These are phyloP conservation scores for Hypoxylon sp. DNA, from an alignment of 2,329 filamentous ascomycete species.

Conservation along the genomic window DNA sequence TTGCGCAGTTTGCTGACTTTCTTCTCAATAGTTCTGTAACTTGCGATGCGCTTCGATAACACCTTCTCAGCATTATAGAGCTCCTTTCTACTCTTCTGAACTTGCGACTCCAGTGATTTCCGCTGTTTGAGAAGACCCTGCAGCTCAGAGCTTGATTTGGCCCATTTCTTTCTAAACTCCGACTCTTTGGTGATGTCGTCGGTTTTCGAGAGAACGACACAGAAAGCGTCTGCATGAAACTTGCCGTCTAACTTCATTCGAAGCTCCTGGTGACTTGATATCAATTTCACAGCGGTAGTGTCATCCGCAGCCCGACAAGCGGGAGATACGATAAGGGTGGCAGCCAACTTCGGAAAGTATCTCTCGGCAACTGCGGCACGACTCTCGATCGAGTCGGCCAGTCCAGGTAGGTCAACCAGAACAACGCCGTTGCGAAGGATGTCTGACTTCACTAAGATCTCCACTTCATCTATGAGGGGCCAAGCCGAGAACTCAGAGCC, in stretches of 20 bases:
- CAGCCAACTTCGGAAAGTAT: constrained; percentile 13
- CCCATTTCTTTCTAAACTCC: constrained; percentile 4
- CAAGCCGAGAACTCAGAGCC: constrained; percentile 12
- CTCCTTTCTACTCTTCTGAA: not conserved
- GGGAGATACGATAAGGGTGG: constrained; percentile 16
- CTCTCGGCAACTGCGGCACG: constrained; percentile 11
- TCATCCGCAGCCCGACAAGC: constrained; percentile 18
- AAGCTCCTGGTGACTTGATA: constrained; percentile 14
- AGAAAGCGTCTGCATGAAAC: constrained; percentile 10
- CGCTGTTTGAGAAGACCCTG: constrained; percentile 1
- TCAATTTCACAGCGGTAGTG: constrained; percentile 7
- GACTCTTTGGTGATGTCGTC: constrained; percentile 1
- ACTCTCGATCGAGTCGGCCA: constrained; percentile 17
- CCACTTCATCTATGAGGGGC: constrained; percentile 10
- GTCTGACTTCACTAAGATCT: constrained; percentile 16
- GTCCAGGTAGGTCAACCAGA: constrained; percentile 12
- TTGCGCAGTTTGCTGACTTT: too few relatives aligned
- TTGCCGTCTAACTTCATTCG: constrained; percentile 18
- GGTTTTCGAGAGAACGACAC: constrained; percentile 8
- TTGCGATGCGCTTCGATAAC: too few relatives aligned
- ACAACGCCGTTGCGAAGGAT: constrained; percentile 12
- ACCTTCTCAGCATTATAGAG: too few relatives aligned
- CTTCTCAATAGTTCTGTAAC: too few relatives aligned
- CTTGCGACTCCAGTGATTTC: not conserved
- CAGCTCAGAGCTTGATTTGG: not conserved